phyloP scores from a whole-genome alignment of 2,329 filamentous ascomycete species.

The Emydomyces testavorans region DNA sequence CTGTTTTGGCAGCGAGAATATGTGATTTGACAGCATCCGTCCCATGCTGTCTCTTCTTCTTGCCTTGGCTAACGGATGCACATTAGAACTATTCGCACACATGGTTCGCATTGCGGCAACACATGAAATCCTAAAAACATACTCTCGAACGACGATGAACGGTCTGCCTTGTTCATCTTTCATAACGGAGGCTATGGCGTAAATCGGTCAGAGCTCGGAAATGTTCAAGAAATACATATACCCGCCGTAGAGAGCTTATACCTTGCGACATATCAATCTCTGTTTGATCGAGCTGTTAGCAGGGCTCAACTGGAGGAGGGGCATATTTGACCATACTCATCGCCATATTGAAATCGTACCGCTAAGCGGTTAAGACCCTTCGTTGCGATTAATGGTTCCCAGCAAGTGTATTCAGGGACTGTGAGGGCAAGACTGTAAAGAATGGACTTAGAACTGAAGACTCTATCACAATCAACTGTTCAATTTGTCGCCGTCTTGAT shows the following conservation, averaged over 20 bases:
- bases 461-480: not conserved
- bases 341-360: constrained; percentile 36
- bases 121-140: too few relatives aligned
- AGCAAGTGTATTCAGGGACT: not conserved
- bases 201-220: constrained; percentile 12
- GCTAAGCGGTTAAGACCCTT: constrained; percentile 14
- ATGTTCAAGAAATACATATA: not conserved
- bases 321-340: constrained; percentile 35
- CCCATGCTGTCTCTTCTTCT: constrained; percentile 92
- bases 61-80: constrained; percentile 60
- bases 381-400: not conserved
- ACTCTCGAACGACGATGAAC: constrained; percentile 98
- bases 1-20: constrained; percentile 90
- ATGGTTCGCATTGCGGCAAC: constrained; percentile 1
- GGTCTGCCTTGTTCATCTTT: constrained; percentile 96
- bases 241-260: constrained; percentile 15
- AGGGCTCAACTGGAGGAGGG: constrained; percentile 26
- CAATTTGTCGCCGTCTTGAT: not conserved
- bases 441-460: not conserved
- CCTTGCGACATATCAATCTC: constrained; percentile 41
- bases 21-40: constrained; percentile 97
- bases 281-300: constrained; percentile 22
- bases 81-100: constrained; percentile 3
- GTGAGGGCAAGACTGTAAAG: not conserved
- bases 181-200: constrained; percentile 54